Evolutionary conservation across 2,329 filamentous ascomycete genomes (phyloP).

Genomic region (Beauveria medogensis): DNA sequence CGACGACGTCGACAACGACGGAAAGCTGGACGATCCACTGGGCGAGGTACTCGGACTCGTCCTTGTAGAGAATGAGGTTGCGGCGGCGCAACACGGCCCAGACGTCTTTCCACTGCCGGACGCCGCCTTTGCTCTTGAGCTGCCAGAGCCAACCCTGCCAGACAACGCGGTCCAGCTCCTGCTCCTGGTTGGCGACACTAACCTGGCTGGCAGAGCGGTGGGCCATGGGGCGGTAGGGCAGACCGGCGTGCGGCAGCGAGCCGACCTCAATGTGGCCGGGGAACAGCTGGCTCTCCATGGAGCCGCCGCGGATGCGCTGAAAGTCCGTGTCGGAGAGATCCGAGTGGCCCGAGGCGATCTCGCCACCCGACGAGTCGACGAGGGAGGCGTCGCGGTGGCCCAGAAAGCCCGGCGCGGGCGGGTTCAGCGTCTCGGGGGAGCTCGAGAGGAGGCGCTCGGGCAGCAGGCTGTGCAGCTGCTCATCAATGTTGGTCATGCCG

Average conservation of each 20-base stretch:
- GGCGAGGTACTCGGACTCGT: constrained; percentile 83
- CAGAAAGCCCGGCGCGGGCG: constrained; percentile 27
- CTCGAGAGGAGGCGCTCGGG: constrained; percentile 44
- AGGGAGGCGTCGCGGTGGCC: constrained; percentile 48
- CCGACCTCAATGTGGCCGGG: constrained; percentile 13
- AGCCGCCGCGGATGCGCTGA: constrained; percentile 40
- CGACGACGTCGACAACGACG: constrained; percentile 80
- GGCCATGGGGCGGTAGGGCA: constrained; percentile 14
- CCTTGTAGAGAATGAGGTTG: constrained; percentile 85
- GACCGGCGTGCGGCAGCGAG: constrained; percentile 5
- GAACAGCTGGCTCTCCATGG: constrained; percentile 41
- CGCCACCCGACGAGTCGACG: constrained; percentile 55
- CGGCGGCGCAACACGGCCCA: constrained; percentile 87
- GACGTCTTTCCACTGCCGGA: constrained; percentile 88
- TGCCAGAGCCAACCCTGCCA: constrained; percentile 88
- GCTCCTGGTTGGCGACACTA: constrained; percentile 47
- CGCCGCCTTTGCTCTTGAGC: constrained; percentile 70
- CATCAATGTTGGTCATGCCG: constrained; percentile 14
- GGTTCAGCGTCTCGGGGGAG: constrained; percentile 49
- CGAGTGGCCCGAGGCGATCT: constrained; percentile 65
- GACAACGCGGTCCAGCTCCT: constrained; percentile 79
- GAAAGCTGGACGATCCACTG: constrained; percentile 72
- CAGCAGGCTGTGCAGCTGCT: constrained; percentile 20
- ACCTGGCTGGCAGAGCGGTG: constrained; percentile 54
- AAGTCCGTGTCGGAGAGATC: constrained; percentile 72